These are phyloP conservation scores for Panellus pusillus DNA, from an alignment of 768 basidiomycete species.

Conservation along the genomic window DNA sequence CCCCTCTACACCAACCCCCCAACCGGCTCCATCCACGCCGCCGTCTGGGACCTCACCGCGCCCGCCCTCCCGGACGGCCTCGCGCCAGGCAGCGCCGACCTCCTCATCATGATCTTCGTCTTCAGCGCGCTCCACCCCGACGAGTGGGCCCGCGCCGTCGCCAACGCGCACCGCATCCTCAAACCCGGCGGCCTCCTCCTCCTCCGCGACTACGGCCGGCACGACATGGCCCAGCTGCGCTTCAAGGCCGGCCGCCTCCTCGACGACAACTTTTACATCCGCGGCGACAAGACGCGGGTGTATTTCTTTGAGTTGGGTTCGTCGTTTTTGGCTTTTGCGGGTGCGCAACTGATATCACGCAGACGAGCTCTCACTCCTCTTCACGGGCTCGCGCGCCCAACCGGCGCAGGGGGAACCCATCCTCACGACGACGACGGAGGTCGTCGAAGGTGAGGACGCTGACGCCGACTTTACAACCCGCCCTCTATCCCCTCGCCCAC, in stretches of 20 bases:
- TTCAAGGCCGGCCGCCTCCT: constrained; percentile 88
- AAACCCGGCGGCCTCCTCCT: constrained; percentile 86
- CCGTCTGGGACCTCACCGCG: constrained; percentile 91
- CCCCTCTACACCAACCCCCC: constrained; percentile 67
- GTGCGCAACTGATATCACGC: too few relatives aligned
- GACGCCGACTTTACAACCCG: constrained; percentile 11
- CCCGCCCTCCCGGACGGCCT: constrained; percentile 62
- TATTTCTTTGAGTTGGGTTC: constrained; percentile 93
- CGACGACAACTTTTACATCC: constrained; percentile 92
- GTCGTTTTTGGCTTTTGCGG: constrained; percentile 16
- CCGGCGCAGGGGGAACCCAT: constrained; percentile 31
- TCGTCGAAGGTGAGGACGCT: constrained; percentile 36
- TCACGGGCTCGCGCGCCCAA: constrained; percentile 59
- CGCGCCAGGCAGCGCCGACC: constrained; percentile 71
- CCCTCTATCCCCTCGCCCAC: constrained; percentile 15
- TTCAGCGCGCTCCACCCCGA: constrained; percentile 89
- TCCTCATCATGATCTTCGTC: constrained; percentile 91
- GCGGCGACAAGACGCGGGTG: constrained; percentile 95
- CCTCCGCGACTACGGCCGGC: constrained; percentile 91
- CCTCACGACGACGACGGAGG: constrained; percentile 35
- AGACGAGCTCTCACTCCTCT: constrained; percentile 81
- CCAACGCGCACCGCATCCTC: constrained; percentile 80
- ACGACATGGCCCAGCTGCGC: constrained; percentile 92
- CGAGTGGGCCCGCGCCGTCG: constrained; percentile 85
- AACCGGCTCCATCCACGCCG: constrained; percentile 69